Evolutionary conservation across 2,329 filamentous ascomycete species (phyloP), one percentile per base, ranked within the genome.

Genomic region (Leptographium radiaticola): DNA sequence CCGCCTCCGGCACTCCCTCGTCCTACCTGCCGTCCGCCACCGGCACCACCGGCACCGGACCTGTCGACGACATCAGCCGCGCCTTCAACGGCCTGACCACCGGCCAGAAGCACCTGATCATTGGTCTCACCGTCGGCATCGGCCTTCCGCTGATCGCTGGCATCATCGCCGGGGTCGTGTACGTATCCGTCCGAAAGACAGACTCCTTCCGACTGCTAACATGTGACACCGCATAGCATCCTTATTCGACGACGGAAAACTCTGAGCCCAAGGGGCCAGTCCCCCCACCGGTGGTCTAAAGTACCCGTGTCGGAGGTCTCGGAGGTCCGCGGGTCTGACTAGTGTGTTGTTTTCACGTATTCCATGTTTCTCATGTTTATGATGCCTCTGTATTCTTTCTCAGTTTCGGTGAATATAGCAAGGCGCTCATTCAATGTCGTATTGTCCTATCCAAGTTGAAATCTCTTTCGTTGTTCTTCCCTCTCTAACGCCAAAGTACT

Each of bases 1-100:
- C n/a, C 11, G 71, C 68, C 3, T 69, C 68, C 0, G 75, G 75
- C 1, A 63, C 56, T n/a, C 76, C 76, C 0, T 61, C 61, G 4
- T 71, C 73, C 0, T 77, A 70, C 50, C 25, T 49, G 45, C 49
- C 53, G 15, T 20, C 25, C 2, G 20, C 44, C 20, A 62, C 67
- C 7, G 68, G 72, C 5, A 68, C 73, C 5, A 25, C 25, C 4
- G 49, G 54, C 11, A 43, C 53, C 1, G 2, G 53, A 13, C 46
- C 45, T 18, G 16, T 54, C 1, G n/a, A 65, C 6, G 12, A 16
- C 39, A 16, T 10, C 25, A 15, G 33, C 30, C 5, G n/a, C n/a
- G 31, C n/a, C 18, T n/a, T 39, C 45, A 18, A 18, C 11, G 30
- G 42, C 36, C 31, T 53, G 43, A 50, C 53, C 13, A 18, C 38